Base-by-base conservation (phyloP, 2,329 filamentous ascomycete species). In the Acarospora socialis region DNA sequence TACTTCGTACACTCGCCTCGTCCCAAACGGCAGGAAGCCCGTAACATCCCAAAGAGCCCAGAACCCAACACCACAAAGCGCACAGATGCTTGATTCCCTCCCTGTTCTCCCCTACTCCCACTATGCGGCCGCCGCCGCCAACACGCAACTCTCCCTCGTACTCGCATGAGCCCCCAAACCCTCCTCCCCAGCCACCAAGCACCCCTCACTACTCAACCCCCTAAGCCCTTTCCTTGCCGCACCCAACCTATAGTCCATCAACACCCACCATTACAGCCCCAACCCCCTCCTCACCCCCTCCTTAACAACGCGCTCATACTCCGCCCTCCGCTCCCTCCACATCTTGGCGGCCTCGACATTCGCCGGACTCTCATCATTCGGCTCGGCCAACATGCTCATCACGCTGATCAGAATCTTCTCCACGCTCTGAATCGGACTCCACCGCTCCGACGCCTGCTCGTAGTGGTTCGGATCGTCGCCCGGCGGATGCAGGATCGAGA, bases 401-500 rank as follows among this genome's bases (percentile, higher is more conserved):
- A 95, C 87, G 28, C 77, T 84, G 36, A 95, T 84, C 45, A 95
- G 66, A 45, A 95, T 95, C 66, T 94, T 95, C 61, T 95, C 90
- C 44, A 94, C 87, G 37, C 80, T 90, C 62, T 95, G 90, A 41
- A 95, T 93, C 8, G 87, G 87, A 17, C 80, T 87, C 87, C 87
- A 95, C 41, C 87, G 77, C 63, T 95, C 90, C 1, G 80, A 84
- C 5, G 90, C 87, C 47, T 87, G 81, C 59, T 95, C 87, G 68
- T 95, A 95, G 64, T 93, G 86, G 62, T 94, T 94, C 33, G 90
- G 90, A 57, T 95, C 87, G 60, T 95, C 87, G 48, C 90, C 87
- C 3, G 87, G 87, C 3, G 87, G 79, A 57, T 95, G 87, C 2
- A 95, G 75, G 61, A 95, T 95, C n/a, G 82, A 92, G 50, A 95